phyloP scores from a whole-genome alignment of 352 stramenopile genomes.

The Globisporangium abappressorium region DNA sequence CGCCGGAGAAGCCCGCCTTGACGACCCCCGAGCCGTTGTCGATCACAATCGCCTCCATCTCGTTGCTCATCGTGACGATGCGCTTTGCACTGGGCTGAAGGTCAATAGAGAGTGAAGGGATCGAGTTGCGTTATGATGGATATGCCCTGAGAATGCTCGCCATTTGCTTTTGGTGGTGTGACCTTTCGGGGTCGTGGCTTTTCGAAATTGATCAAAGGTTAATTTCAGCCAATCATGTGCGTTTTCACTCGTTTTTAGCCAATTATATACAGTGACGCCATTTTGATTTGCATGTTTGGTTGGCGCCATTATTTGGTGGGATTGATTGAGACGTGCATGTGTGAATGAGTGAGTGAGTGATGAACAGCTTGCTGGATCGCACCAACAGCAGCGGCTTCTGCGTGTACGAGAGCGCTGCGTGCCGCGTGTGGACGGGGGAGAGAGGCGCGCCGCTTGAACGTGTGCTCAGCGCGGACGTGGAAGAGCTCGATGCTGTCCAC shows the following conservation, averaged over 20 bases:
- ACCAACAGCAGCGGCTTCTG: neutral
- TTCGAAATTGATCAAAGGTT: neutral
- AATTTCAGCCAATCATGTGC: neutral
- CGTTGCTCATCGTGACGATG: constrained; percentile 5
- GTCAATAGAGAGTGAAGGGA: neutral
- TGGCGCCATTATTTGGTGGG: neutral
- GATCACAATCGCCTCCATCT: constrained; percentile 79
- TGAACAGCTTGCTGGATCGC: neutral
- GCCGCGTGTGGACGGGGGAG: constrained; percentile 44
- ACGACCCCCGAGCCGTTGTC: constrained; percentile 82
- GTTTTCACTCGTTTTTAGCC: neutral
- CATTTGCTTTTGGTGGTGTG: neutral
- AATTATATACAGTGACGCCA: neutral
- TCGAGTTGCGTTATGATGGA: neutral
- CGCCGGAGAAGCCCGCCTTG: constrained; percentile 83
- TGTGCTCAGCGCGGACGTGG: constrained; percentile 28
- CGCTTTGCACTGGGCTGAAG: neutral
- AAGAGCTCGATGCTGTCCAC: constrained; percentile 23
- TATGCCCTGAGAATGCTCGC: neutral
- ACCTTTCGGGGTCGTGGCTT: neutral
- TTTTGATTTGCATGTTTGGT: neutral
- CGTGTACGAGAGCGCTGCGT: constrained; percentile 33
- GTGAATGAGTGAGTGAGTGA: neutral
- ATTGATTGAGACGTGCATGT: neutral
- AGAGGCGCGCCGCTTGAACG: constrained; percentile 22